A percentile compares a stretch with the other conserved stretches of the same genome.
Evolutionary conservation across 2,329 filamentous ascomycete species (phyloP).

Genomic region (Plenodomus biglobosus): DNA sequence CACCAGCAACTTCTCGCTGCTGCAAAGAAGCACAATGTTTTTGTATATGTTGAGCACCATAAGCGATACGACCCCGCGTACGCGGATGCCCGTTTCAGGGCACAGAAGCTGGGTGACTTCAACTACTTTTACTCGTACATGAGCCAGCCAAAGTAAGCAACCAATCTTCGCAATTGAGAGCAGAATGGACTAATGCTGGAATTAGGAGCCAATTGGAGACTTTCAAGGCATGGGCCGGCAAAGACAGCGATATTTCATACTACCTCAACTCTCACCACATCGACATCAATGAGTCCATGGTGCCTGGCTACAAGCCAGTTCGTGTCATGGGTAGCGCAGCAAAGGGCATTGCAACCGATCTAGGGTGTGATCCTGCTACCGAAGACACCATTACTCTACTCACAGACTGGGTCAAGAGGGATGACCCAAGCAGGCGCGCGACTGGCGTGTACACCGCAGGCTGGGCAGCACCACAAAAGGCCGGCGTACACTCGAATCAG

Average conservation of each 20-base stretch:
- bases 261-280: conserved; percentile 96
- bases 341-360: conserved; percentile 72
- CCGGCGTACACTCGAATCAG: conserved; percentile 94
- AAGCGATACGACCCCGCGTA: conserved; percentile 95
- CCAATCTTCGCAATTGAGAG: conserved; percentile 44
- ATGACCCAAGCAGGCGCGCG: conserved; percentile 68
- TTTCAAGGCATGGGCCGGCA: conserved; percentile 91
- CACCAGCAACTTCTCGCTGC: conserved; percentile 75
- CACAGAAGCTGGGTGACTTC: conserved; percentile 81
- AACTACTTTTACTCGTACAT: conserved; percentile 99
- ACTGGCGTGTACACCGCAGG: conserved; percentile 91
- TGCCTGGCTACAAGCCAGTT: conserved; percentile 75
- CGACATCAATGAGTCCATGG: conserved; percentile 91
- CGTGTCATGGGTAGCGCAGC: conserved; percentile 77
- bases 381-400: conserved; percentile 93
- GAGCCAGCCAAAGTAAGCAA: conserved; percentile 62
- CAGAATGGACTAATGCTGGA: conserved; percentile 10
- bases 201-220: conserved; percentile 89
- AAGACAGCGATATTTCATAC: conserved; percentile 91
- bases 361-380: conserved; percentile 78
- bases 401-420: conserved; percentile 80
- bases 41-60: conserved; percentile 94
- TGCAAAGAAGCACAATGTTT: conserved; percentile 73
- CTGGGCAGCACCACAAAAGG: conserved; percentile 90
- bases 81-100: conserved; percentile 78